A percentile compares a stretch with the other conserved stretches of the same genome.
phyloP scores from a whole-genome alignment of 2,329 filamentous ascomycete genomes.

The Cladorrhinum sp. region DNA sequence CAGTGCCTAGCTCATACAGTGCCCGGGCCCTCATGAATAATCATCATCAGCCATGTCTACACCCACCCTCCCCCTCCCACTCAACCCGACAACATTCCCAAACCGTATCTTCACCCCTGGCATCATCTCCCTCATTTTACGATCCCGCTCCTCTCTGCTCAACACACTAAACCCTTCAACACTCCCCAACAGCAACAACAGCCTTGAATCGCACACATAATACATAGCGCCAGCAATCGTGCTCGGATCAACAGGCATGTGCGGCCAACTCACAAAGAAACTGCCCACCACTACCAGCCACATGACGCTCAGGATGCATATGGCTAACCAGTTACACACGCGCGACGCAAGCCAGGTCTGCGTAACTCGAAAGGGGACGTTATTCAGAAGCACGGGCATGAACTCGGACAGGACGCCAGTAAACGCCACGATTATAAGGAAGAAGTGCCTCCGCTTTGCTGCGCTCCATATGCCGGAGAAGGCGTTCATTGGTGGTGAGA shows the following conservation, averaged over 20 bases:
- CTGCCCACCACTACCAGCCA: constrained; percentile 33
- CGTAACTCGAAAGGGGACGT: constrained; percentile 37
- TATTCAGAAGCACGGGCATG: constrained; percentile 38
- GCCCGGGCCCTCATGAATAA: too few relatives aligned
- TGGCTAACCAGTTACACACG: constrained; percentile 34
- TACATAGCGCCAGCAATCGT: constrained; percentile 37
- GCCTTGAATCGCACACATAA: constrained; percentile 35
- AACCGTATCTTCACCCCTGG: constrained; percentile 33
- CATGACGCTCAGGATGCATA: constrained; percentile 37
- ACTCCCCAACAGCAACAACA: constrained; percentile 33
- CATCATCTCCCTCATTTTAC: constrained; percentile 28
- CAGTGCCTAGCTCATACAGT: too few relatives aligned
- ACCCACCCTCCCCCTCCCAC: constrained; percentile 28
- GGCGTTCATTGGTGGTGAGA: constrained; percentile 32
- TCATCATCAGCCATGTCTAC: constrained; percentile 27
- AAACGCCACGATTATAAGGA: constrained; percentile 33
- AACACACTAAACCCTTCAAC: constrained; percentile 32
- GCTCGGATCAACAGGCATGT: constrained; percentile 37
- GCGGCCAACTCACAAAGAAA: constrained; percentile 35
- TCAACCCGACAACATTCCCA: constrained; percentile 33
- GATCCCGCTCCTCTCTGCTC: constrained; percentile 32
- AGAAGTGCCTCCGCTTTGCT: constrained; percentile 32
- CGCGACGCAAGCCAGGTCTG: constrained; percentile 33
- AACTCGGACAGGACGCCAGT: constrained; percentile 37
- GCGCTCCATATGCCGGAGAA: constrained; percentile 36